Evolutionary conservation across 805 yeast genomes (phyloP).

Genomic region (Wickerhamomyces chaumierensis): DNA sequence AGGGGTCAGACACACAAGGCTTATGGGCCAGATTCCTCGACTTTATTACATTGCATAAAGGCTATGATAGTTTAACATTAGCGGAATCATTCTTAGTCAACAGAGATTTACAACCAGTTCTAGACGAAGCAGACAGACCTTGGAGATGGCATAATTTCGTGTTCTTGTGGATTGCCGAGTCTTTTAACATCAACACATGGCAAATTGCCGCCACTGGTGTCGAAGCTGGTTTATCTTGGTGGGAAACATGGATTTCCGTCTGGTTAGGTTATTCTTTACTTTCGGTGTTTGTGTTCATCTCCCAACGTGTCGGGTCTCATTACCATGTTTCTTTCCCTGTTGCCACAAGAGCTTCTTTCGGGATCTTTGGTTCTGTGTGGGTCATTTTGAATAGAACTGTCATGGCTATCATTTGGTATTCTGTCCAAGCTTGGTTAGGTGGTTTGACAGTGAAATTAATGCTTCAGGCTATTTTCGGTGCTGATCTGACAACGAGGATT

Average conservation of each 20-base stretch:
- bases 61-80: slow-evolving; percentile 28
- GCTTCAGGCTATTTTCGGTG: slow-evolving; percentile 68
- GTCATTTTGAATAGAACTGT: slow-evolving; percentile 82
- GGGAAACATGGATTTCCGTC: slow-evolving; percentile 84
- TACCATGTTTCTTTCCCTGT: slow-evolving; percentile 85
- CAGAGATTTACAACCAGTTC: slow-evolving; percentile 66
- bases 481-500: slow-evolving; percentile 46
- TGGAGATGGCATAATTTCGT: slow-evolving; percentile 82
- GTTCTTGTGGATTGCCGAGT: slow-evolving; percentile 80
- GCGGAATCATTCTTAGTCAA: slow-evolving; percentile 61
- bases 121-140: slow-evolving; percentile 54
- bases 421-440: slow-evolving; percentile 79
- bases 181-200: slow-evolving; percentile 85
- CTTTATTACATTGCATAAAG: slow-evolving; percentile 11
- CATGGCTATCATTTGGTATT: slow-evolving; percentile 81
- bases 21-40: neutral
- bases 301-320: slow-evolving; percentile 69
- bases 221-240: slow-evolving; percentile 70
- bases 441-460: slow-evolving; percentile 73
- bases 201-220: slow-evolving; percentile 86
- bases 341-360: slow-evolving; percentile 70
- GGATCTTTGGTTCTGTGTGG: slow-evolving; percentile 81
- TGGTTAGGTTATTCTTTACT: slow-evolving; percentile 74
- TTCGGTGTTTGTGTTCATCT: slow-evolving; percentile 56
- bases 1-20: too few species aligned